These are phyloP conservation scores for Erysimum pusillum DNA, from an alignment of 441 rosid genomes.

Conservation along the genomic window DNA sequence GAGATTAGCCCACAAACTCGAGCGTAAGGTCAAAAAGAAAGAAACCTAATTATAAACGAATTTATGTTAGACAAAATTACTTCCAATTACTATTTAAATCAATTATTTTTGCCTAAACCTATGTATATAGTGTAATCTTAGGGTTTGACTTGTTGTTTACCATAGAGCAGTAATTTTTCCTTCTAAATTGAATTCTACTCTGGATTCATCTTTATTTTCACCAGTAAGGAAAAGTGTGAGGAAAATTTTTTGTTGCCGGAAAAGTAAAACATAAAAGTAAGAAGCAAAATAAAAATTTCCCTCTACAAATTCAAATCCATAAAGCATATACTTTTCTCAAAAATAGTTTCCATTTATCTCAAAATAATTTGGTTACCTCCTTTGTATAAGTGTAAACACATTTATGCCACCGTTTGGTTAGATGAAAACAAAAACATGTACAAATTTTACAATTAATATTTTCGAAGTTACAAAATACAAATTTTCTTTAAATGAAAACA, in stretches of 20 bases:
- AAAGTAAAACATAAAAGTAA: background rate
- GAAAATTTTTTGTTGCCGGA: too few relatives aligned
- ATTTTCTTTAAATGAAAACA: constrained; percentile 12
- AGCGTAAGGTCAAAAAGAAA: constrained; percentile 43
- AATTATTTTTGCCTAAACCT: background rate
- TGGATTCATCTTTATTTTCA: background rate
- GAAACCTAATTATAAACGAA: constrained; percentile 34
- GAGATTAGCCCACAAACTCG: constrained; percentile 41
- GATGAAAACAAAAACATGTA: constrained; percentile 1
- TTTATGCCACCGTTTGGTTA: background rate
- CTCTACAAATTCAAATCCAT: too few relatives aligned
- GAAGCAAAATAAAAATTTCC: too few relatives aligned
- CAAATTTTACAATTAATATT: constrained; percentile 14
- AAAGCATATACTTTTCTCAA: too few relatives aligned
- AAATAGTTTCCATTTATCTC: too few relatives aligned
- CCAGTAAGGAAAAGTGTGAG: background rate
- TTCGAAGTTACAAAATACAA: constrained; percentile 21
- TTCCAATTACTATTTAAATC: background rate
- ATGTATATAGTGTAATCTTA: background rate
- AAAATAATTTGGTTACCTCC: background rate
- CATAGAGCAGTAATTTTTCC: background rate
- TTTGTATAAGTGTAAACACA: background rate
- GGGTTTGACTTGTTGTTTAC: background rate
- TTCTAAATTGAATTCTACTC: background rate
- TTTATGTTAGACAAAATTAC: constrained; percentile 13